Conservation (phyloP, 805 yeast species). For the Ogataea parapolymorpha region DNA sequence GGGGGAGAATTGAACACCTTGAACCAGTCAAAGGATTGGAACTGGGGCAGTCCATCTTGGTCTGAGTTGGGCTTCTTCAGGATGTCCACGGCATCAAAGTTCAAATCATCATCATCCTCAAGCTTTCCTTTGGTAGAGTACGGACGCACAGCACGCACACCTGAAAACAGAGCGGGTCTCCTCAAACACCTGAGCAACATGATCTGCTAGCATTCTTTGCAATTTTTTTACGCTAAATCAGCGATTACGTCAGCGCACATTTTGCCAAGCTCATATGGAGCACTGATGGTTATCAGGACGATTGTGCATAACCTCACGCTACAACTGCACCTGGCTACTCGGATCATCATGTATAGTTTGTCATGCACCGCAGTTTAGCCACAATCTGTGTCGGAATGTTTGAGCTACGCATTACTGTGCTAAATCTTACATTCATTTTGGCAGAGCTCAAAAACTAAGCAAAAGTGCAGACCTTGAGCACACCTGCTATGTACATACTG, state of each 20-base stretch:
- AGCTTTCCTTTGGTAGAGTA: conserved; percentile 16
- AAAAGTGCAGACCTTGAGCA: neutral
- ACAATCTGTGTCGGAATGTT: too few relatives aligned
- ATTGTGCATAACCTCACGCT: too few relatives aligned
- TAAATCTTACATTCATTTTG: neutral
- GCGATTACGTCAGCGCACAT: neutral
- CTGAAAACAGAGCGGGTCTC: neutral
- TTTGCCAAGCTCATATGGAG: neutral
- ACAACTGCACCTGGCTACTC: too few relatives aligned
- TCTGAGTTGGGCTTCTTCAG: neutral
- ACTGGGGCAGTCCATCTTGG: neutral
- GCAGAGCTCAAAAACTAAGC: too few relatives aligned
- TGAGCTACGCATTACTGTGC: neutral
- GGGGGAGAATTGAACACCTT: conserved; percentile 5
- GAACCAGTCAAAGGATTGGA: conserved; percentile 13
- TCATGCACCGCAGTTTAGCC: too few relatives aligned
- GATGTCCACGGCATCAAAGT: conserved; percentile 12
- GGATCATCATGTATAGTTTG: too few relatives aligned
- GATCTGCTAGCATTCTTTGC: neutral
- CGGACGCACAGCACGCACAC: neutral
- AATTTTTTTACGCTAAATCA: neutral
- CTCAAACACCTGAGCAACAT: neutral
- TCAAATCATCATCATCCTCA: conserved; percentile 24
- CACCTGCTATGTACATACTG: neutral
- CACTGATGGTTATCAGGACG: too few relatives aligned